Evolutionary conservation across 306 rosid genomes (phyloP).

Genomic region (Fragaria ananassa): DNA sequence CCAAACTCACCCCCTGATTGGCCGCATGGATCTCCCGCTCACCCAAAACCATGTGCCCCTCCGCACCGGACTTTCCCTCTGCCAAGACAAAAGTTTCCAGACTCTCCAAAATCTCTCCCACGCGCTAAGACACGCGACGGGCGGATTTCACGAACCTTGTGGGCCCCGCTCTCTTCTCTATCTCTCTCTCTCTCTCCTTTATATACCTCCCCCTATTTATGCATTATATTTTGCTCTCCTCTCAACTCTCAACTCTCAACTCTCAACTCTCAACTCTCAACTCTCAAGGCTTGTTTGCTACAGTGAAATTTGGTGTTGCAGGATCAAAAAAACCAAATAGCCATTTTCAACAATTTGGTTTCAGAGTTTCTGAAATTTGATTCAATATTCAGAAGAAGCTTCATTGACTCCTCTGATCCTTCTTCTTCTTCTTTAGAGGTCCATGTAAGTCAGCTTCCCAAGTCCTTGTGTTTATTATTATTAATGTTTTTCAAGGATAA

Average conservation of each 20-base stretch:
- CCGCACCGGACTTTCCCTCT: neutral
- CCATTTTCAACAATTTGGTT: neutral
- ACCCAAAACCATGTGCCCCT: neutral
- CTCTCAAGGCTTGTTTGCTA: neutral
- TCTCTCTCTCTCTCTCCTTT: slow-evolving; percentile 1
- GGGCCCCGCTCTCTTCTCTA: slow-evolving; percentile 24
- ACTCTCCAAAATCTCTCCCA: slow-evolving; percentile 3
- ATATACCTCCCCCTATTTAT: neutral
- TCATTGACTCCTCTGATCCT: slow-evolving; percentile 2
- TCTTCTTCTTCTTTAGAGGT: neutral
- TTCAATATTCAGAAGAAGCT: neutral
- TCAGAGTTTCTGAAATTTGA: neutral
- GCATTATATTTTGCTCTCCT: neutral
- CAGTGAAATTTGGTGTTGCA: neutral
- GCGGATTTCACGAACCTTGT: slow-evolving; percentile 36
- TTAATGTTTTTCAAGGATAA: neutral
- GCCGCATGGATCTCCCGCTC: neutral
- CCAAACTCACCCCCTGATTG: neutral
- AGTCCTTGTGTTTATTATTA: slow-evolving; percentile 5
- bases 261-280: neutral
- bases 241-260: neutral
- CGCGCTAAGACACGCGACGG: slow-evolving; percentile 25
- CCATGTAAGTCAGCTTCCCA: slow-evolving; percentile 16
- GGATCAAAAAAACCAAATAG: neutral
- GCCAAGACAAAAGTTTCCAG: neutral